phyloP scores from a whole-genome alignment of 345 rosid species.

The Clausena lansium region DNA sequence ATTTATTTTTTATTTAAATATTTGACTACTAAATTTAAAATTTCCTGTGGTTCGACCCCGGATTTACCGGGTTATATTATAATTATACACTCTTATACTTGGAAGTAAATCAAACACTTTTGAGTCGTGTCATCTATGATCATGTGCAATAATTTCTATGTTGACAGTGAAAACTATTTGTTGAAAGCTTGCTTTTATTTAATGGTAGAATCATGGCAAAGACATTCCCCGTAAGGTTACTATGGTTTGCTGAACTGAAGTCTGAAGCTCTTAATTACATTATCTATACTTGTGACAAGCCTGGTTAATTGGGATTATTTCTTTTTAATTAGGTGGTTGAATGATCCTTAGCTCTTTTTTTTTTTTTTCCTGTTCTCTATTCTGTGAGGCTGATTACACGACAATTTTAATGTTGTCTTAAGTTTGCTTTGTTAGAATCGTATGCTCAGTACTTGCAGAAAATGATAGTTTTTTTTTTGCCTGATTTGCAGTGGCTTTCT shows the following conservation, averaged over 20 bases:
- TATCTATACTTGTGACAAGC: background rate
- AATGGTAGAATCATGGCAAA: background rate
- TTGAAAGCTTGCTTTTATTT: background rate
- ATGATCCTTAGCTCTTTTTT: background rate
- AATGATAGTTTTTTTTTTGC: background rate
- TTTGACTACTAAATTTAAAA: no score
- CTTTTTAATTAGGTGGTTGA: background rate
- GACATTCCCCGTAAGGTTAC: background rate
- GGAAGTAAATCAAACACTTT: no score
- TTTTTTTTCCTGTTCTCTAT: background rate
- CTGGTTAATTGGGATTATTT: background rate
- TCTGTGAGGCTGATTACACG: background rate
- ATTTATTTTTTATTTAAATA: no score
- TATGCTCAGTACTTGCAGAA: background rate
- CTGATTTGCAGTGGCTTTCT: background rate
- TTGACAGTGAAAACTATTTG: background rate
- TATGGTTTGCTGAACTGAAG: background rate
- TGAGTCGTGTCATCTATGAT: no score
- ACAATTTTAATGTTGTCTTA: background rate
- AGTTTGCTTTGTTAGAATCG: background rate
- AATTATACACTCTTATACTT: no score
- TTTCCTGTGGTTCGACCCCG: no score
- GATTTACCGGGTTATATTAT: no score
- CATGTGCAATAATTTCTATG: background rate
- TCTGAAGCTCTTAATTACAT: background rate